Evolutionary conservation across 306 rosid species (phyloP).

Genomic region (Inga leiocalycina): DNA sequence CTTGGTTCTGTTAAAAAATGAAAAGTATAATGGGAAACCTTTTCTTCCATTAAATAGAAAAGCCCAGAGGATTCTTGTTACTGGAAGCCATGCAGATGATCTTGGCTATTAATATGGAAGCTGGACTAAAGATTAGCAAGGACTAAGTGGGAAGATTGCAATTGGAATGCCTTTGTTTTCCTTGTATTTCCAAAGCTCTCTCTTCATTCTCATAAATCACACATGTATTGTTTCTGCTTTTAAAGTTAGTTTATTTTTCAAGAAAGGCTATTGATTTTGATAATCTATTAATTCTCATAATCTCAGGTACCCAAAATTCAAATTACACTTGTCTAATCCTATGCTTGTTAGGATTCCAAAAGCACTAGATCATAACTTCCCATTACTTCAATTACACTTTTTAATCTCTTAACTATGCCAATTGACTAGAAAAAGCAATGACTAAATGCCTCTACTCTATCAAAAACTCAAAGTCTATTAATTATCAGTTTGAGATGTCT

Average conservation of each 20-base stretch:
- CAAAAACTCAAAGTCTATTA: too few relatives aligned
- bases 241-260: background rate
- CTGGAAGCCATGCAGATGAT: slow-evolving; percentile 81
- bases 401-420: too few relatives aligned
- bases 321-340: too few relatives aligned
- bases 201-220: background rate
- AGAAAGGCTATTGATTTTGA: background rate
- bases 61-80: slow-evolving; percentile 40
- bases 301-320: too few relatives aligned
- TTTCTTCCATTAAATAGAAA: background rate
- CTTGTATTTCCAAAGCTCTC: background rate
- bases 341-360: too few relatives aligned
- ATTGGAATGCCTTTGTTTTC: slow-evolving; percentile 48
- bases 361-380: too few relatives aligned
- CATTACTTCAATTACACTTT: too few relatives aligned
- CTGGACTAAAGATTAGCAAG: slow-evolving; percentile 74
- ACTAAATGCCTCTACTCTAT: too few relatives aligned
- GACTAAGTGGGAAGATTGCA: slow-evolving; percentile 62
- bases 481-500: too few relatives aligned
- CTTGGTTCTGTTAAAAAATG: slow-evolving; percentile 83
- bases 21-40: slow-evolving; percentile 57
- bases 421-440: too few relatives aligned
- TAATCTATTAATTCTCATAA: background rate
- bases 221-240: slow-evolving; percentile 4
- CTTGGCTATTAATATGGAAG: slow-evolving; percentile 93